A percentile compares a stretch with the other conserved stretches of the same genome.
Conservation (phyloP, 179 eudicot genomes). For the Spergularia azorica region DNA sequence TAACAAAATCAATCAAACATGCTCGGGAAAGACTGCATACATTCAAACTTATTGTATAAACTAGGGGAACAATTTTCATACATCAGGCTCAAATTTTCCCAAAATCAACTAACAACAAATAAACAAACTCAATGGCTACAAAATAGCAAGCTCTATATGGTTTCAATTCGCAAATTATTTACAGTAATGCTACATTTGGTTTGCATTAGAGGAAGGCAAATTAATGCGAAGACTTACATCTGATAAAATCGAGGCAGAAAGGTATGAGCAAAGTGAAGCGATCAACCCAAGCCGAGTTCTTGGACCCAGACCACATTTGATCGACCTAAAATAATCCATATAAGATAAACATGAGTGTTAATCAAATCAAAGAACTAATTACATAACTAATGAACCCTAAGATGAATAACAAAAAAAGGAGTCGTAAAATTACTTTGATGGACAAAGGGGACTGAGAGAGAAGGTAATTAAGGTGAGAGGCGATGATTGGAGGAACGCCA, state of each 20-base stretch:
- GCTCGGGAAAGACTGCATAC: no score
- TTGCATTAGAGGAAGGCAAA: not conserved
- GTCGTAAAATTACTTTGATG: slow-evolving; percentile 44
- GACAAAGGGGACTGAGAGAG: slow-evolving; percentile 64
- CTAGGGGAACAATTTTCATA: no score
- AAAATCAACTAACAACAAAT: no score
- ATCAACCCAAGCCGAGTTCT: slow-evolving; percentile 56
- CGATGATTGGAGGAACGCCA: slow-evolving; percentile 65
- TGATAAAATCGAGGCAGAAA: slow-evolving; percentile 79
- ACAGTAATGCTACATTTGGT: no score
- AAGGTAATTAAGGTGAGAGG: slow-evolving; percentile 76
- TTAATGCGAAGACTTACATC: slow-evolving; percentile 40
- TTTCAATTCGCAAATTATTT: no score
- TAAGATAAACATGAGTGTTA: not conserved
- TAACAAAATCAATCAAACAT: not conserved
- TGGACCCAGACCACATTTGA: slow-evolving; percentile 89
- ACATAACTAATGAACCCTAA: not conserved
- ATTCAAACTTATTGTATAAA: no score
- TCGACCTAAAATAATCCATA: slow-evolving; percentile 55
- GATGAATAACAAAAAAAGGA: not conserved
- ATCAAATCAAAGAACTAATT: not conserved
- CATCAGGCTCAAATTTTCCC: no score
- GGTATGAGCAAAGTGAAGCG: slow-evolving; percentile 81
- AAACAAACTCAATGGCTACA: not conserved
- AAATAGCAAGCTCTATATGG: no score